A percentile compares a stretch with the other conserved stretches of the same genome.
These are phyloP conservation scores for Hemisphaericaspora xylofermentans DNA, from an alignment of 1,139 yeast species.

Conservation along the genomic window DNA sequence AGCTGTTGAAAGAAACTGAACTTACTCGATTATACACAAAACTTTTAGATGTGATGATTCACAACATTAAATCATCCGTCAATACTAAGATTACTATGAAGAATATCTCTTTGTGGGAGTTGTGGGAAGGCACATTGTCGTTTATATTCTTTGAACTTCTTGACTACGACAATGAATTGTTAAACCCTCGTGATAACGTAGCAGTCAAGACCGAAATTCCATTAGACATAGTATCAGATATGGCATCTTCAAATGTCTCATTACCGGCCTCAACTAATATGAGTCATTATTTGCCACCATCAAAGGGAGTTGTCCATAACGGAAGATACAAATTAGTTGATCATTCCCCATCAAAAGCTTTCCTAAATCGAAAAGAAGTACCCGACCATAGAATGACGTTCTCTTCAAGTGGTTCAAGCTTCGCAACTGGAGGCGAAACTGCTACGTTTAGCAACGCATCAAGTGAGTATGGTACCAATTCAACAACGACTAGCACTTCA, in stretches of 20 bases:
- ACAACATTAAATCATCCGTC: constrained; percentile 9
- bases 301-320: neutral
- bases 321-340: neutral
- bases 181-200: neutral
- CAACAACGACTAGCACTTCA: no score
- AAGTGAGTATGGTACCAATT: no score
- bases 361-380: neutral
- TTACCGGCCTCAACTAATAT: neutral
- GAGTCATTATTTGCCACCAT: neutral
- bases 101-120: constrained; percentile 3
- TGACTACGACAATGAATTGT: neutral
- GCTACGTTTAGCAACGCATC: neutral
- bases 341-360: neutral
- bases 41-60: constrained; percentile 16
- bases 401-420: neutral
- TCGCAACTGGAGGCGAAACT: neutral
- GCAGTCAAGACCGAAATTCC: neutral
- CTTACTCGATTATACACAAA: constrained; percentile 8
- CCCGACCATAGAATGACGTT: neutral
- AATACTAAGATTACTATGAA: neutral
- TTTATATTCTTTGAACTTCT: constrained; percentile 16
- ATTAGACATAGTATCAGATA: neutral
- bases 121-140: constrained; percentile 21
- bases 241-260: neutral
- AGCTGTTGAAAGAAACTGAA: neutral